These are phyloP conservation scores for Penicillium ochrochloron DNA, from an alignment of 495 filamentous ascomycete genomes.

Conservation along the genomic window DNA sequence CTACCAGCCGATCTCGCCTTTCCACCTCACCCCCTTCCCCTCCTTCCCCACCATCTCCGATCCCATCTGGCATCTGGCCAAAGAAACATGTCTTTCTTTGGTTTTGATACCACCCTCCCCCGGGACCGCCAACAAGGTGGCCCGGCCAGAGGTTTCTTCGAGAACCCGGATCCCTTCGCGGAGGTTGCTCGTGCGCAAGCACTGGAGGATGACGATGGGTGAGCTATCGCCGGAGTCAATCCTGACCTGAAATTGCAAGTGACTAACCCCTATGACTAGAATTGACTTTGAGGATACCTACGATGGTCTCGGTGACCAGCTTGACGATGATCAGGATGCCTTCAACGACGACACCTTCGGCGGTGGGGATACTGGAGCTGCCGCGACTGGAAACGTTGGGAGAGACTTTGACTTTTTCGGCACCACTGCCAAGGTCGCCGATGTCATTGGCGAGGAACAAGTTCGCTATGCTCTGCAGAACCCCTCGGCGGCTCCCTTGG, in stretches of 20 bases:
- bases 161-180: slow-evolving; percentile 87
- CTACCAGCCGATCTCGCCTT: slow-evolving; percentile 16
- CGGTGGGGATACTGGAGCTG: slow-evolving; percentile 35
- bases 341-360: slow-evolving; percentile 99
- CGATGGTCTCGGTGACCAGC: slow-evolving; percentile 88
- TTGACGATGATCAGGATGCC: slow-evolving; percentile 90
- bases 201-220: slow-evolving; percentile 73
- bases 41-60: slow-evolving; percentile 16
- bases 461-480: slow-evolving; percentile 74
- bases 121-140: slow-evolving; percentile 52
- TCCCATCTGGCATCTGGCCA: slow-evolving; percentile 23
- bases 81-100: slow-evolving; percentile 79
- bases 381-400: slow-evolving; percentile 59
- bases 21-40: slow-evolving; percentile 20
- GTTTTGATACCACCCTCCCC: slow-evolving; percentile 73
- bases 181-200: slow-evolving; percentile 62
- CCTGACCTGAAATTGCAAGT: background rate
- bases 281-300: slow-evolving; percentile 98
- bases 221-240: slow-evolving; percentile 45
- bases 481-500: slow-evolving; percentile 49
- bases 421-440: slow-evolving; percentile 81
- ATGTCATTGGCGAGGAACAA: slow-evolving; percentile 88
- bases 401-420: slow-evolving; percentile 98
- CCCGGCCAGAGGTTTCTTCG: slow-evolving; percentile 73
- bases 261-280: slow-evolving; percentile 35